phyloP scores from a whole-genome alignment of 2,329 filamentous ascomycete genomes.

The Colletotrichum sp. region DNA sequence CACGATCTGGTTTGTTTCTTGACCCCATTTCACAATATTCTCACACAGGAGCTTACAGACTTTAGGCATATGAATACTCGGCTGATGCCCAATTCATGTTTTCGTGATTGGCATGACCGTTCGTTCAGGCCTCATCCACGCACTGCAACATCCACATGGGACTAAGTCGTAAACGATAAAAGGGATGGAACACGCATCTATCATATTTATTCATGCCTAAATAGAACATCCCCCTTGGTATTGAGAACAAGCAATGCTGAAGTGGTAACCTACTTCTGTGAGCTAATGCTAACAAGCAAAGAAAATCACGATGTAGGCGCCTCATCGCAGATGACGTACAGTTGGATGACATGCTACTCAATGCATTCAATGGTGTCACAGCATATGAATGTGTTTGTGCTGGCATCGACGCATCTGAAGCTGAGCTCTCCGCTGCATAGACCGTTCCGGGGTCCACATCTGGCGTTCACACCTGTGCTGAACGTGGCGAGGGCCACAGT shows the following conservation, averaged over 20 bases:
- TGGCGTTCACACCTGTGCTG: not conserved
- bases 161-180: not conserved
- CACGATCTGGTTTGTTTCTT: constrained; percentile 28
- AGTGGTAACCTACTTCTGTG: not conserved
- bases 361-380: not conserved
- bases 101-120: not conserved
- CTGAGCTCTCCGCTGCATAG: not conserved
- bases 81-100: not conserved
- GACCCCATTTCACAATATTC: not conserved
- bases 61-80: not conserved
- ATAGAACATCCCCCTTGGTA: not conserved
- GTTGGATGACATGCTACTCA: not conserved
- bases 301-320: not conserved
- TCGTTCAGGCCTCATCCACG: not conserved
- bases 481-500: not conserved
- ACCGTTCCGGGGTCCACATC: not conserved
- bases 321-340: not conserved
- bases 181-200: not conserved
- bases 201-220: not conserved
- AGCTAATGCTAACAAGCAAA: not conserved
- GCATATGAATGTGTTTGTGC: not conserved
- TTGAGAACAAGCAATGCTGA: not conserved
- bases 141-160: not conserved
- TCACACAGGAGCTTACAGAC: not conserved
- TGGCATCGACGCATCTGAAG: not conserved